A percentile compares a stretch with the other conserved stretches of the same genome.
Evolutionary conservation across 345 rosid species (phyloP).

Genomic region (Eucalyptus pumila): DNA sequence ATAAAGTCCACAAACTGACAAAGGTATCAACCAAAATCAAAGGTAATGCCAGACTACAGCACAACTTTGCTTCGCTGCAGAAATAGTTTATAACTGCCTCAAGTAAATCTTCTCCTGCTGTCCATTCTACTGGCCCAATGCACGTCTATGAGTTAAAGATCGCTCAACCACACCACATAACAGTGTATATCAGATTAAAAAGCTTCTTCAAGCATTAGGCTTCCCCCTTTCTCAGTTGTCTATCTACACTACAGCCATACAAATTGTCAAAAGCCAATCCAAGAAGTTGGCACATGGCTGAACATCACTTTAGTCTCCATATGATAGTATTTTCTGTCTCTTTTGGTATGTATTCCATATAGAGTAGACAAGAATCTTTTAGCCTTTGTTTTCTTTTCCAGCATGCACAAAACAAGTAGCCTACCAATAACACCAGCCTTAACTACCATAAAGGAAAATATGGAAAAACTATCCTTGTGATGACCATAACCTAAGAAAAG

Average conservation of each 20-base stretch:
- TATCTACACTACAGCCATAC: neutral
- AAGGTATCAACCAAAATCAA: neutral
- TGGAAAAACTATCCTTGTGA: neutral
- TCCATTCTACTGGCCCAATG: neutral
- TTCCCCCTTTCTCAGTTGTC: neutral
- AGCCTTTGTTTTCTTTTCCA: neutral
- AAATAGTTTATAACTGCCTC: neutral
- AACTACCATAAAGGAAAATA: neutral
- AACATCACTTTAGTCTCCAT: neutral
- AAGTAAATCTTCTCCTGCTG: neutral
- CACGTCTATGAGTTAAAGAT: neutral
- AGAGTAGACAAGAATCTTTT: neutral
- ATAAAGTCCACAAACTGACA: neutral
- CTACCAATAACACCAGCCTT: neutral
- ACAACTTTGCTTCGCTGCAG: neutral
- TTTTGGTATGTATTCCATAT: neutral
- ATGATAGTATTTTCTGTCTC: neutral
- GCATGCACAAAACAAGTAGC: neutral
- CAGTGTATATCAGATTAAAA: neutral
- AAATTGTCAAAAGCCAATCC: neutral
- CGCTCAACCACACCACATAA: neutral
- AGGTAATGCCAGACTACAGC: neutral
- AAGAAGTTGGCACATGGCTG: neutral
- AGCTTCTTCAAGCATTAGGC: neutral
- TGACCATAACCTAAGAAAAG: neutral